Base-by-base conservation (phyloP, 1,139 yeast species). In the Sporopachydermia cereana region DNA sequence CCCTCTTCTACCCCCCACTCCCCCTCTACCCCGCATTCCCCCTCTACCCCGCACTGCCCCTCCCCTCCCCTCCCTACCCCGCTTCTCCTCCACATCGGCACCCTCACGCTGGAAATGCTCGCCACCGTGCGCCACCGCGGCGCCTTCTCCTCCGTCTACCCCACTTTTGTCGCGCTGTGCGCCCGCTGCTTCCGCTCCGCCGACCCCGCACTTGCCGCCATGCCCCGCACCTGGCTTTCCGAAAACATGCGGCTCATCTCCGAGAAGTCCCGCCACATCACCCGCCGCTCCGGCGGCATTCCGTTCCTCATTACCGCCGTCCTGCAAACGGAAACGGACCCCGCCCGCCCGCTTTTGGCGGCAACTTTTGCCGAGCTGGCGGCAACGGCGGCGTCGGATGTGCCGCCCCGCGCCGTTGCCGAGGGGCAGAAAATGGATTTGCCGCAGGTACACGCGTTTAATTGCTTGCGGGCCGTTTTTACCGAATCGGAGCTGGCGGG, bases 381-480 rank as follows among this genome's bases (percentile, higher is more conserved):
- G 25, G 58, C 57, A 3, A 72, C 84, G 36, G 85, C 91, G 1
- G 52, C 60, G 3, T 48, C 60, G 3, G 77, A 82, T 1, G 67
- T 72, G n/a, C 57, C 60, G 12, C 12, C 9, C 9, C 22, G 17
- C 17, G 9, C 39, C 12, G 9, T 34, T 3, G 66, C 66, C 16
- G 63, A 66, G 23, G 74, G 69, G 14, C 68, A 78, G 50, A 76
- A 71, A 48, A 67, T 76, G 51, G 95, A 85, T 55, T 67, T 85
- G 23, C 91, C 97, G 0, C 97, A 89, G 58, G 96, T 89, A 0
- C 95, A 89, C 62, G 96, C 96, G 0, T 78, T 85, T 58, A 91
- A 91, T 57, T 83, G 95, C 56, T 74, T 91, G 48, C 77, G 76
- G 51, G 79, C 80, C 4, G 66, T 91, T 1, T 80, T 88, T 53